These are phyloP conservation scores for Phytophthora foliorum DNA, from an alignment of 352 stramenopile species.

Conservation along the genomic window DNA sequence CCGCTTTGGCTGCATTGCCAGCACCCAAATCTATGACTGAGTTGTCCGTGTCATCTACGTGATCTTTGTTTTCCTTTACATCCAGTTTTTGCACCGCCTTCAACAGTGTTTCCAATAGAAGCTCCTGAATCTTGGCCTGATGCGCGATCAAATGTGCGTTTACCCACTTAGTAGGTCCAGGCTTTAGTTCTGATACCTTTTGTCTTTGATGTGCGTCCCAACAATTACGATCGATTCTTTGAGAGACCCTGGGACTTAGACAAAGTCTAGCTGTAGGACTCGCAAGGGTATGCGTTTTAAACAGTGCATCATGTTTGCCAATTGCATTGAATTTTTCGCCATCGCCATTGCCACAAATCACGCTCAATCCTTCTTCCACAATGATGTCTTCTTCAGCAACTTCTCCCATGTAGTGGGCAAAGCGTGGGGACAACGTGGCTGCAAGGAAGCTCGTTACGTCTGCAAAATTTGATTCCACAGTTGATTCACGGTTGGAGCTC, in stretches of 20 bases:
- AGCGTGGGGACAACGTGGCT: slow-evolving; percentile 63
- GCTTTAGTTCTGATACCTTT: slow-evolving; percentile 5
- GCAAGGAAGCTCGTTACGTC: slow-evolving; percentile 74
- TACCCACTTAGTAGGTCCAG: not conserved
- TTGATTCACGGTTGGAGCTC: slow-evolving; percentile 37
- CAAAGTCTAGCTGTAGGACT: slow-evolving; percentile 47
- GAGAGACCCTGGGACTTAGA: slow-evolving; percentile 58
- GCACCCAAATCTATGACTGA: slow-evolving; percentile 6
- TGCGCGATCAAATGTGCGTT: slow-evolving; percentile 26
- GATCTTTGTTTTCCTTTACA: slow-evolving; percentile 70
- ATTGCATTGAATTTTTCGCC: not conserved
- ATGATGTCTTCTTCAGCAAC: slow-evolving; percentile 12
- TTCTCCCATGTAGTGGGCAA: slow-evolving; percentile 36
- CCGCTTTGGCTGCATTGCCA: slow-evolving; percentile 1
- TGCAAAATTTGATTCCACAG: slow-evolving; percentile 68
- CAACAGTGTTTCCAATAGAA: slow-evolving; percentile 69
- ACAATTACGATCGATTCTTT: slow-evolving; percentile 12
- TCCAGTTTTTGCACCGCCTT: slow-evolving; percentile 83
- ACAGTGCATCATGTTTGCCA: slow-evolving; percentile 6
- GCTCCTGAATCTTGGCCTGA: slow-evolving; percentile 63
- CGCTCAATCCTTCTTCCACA: slow-evolving; percentile 8
- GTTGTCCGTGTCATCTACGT: slow-evolving; percentile 38
- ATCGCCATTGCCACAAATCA: slow-evolving; percentile 4
- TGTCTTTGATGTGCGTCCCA: slow-evolving; percentile 14
- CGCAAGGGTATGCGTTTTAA: slow-evolving; percentile 19